These are phyloP conservation scores for Pythium myriotylum DNA, from an alignment of 352 stramenopile genomes.

Conservation along the genomic window DNA sequence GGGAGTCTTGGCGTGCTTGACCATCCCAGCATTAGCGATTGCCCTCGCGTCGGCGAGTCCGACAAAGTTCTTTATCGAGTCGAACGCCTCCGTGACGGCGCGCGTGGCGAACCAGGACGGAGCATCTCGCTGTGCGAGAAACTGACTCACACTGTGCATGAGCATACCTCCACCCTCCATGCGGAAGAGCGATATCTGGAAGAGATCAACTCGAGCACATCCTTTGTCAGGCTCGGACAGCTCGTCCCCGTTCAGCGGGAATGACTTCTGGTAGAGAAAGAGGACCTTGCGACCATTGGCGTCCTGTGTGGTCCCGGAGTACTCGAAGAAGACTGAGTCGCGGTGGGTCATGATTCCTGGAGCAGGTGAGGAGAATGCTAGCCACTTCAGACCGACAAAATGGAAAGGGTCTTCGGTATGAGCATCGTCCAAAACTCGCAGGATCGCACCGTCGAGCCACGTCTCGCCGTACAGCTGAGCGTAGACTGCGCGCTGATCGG, in stretches of 20 bases:
- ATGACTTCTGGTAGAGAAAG: conserved; percentile 28
- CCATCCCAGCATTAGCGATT: conserved; percentile 12
- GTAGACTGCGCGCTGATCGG: conserved; percentile 28
- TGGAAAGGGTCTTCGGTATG: conserved; percentile 28
- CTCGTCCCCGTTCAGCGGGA: conserved; percentile 26
- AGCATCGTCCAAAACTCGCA: conserved; percentile 18
- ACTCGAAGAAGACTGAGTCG: conserved; percentile 35
- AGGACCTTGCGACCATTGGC: conserved; percentile 27
- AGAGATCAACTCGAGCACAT: conserved; percentile 15
- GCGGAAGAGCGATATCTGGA: conserved; percentile 21
- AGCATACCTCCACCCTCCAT: conserved; percentile 26
- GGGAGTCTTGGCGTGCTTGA: conserved; percentile 11
- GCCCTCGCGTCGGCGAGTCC: conserved; percentile 22
- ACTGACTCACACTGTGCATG: conserved; percentile 19
- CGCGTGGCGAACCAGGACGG: conserved; percentile 26
- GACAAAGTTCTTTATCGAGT: conserved; percentile 24
- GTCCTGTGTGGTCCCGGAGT: conserved; percentile 29
- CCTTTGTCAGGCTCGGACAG: conserved; percentile 26
- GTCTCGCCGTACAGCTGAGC: conserved; percentile 32
- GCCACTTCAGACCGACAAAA: conserved; percentile 34
- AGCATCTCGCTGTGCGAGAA: conserved; percentile 2
- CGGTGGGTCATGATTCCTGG: conserved; percentile 18
- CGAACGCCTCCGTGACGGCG: conserved; percentile 24
- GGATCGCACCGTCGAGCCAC: conserved; percentile 24
- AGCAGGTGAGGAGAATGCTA: conserved; percentile 27